Conservation (phyloP, 2,329 filamentous ascomycete species). For the Fusarium sp. region DNA sequence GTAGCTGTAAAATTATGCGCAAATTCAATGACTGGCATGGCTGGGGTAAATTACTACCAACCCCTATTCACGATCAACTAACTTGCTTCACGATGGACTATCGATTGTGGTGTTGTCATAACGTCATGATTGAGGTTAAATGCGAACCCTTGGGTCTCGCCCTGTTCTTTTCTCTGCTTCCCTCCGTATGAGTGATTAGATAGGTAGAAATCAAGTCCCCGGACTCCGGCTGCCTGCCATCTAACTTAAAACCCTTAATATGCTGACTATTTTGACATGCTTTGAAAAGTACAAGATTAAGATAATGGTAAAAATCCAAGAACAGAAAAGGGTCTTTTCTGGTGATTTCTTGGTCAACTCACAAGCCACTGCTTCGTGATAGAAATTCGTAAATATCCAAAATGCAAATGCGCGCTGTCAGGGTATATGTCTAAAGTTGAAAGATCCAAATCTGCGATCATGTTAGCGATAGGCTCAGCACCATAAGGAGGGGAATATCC, state of each 20-base stretch:
- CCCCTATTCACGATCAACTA: not conserved
- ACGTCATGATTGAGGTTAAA: slow-evolving; percentile 37
- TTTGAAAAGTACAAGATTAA: slow-evolving; percentile 32
- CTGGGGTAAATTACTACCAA: not conserved
- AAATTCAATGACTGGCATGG: not conserved
- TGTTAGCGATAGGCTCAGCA: slow-evolving; percentile 36
- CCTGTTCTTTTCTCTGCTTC: slow-evolving; percentile 13
- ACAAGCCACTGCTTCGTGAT: slow-evolving; percentile 33
- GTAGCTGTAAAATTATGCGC: slow-evolving; percentile 14
- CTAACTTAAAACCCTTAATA: slow-evolving; percentile 28
- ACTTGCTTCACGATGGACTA: not conserved
- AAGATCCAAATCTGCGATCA: slow-evolving; percentile 59
- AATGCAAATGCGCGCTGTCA: slow-evolving; percentile 36
- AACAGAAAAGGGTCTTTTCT: slow-evolving; percentile 7
- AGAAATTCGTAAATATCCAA: slow-evolving; percentile 27
- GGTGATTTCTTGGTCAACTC: slow-evolving; percentile 4
- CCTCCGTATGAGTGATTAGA: slow-evolving; percentile 20
- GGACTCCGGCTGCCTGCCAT: slow-evolving; percentile 32
- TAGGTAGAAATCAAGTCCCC: slow-evolving; percentile 14
- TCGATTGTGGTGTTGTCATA: slow-evolving; percentile 20
- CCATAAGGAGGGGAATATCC: not conserved
- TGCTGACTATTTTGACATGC: slow-evolving; percentile 20
- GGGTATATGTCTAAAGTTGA: slow-evolving; percentile 49
- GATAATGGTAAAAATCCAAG: slow-evolving; percentile 13
- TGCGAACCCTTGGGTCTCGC: slow-evolving; percentile 14